These are phyloP conservation scores for Neonectria ditissima DNA, from an alignment of 2,329 filamentous ascomycete species.

Conservation along the genomic window DNA sequence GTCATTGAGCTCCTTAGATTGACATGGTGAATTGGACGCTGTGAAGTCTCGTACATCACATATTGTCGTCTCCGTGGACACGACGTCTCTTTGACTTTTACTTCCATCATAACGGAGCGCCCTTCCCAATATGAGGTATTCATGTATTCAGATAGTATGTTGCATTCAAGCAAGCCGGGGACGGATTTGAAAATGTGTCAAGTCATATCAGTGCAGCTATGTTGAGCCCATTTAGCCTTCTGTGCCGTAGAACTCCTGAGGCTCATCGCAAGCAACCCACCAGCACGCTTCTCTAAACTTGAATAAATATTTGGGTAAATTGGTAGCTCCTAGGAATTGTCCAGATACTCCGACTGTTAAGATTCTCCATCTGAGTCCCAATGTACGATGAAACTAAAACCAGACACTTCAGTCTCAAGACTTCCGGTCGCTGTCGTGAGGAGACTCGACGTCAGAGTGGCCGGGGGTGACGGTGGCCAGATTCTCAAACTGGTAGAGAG, in stretches of 20 bases:
- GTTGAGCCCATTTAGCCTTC: not conserved
- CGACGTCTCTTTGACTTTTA: too few species aligned
- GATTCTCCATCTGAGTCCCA: not conserved
- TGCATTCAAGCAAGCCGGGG: not conserved
- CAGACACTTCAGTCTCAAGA: slow-evolving; percentile 1
- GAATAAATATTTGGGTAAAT: too few species aligned
- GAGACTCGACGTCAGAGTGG: slow-evolving; percentile 32
- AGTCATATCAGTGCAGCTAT: slow-evolving; percentile 12
- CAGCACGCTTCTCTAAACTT: not conserved
- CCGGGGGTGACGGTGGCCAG: slow-evolving; percentile 30
- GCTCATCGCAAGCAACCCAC: not conserved
- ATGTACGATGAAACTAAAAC: not conserved
- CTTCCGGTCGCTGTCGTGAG: slow-evolving; percentile 27
- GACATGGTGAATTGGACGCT: not conserved
- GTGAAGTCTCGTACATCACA: not conserved
- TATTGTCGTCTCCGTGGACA: too few species aligned
- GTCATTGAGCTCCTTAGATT: not conserved
- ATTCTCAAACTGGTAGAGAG: slow-evolving; percentile 53
- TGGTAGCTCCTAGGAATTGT: too few species aligned
- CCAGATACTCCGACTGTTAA: slow-evolving; percentile 6
- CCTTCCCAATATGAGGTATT: not conserved
- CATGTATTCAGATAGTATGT: not conserved
- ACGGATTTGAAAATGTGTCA: not conserved
- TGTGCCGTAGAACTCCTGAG: slow-evolving; percentile 5
- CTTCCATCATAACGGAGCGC: too few species aligned